A percentile compares a stretch with the other conserved stretches of the same genome.
Evolutionary conservation across 2,329 filamentous ascomycete species (phyloP).

Genomic region (Ophiostoma piceae): DNA sequence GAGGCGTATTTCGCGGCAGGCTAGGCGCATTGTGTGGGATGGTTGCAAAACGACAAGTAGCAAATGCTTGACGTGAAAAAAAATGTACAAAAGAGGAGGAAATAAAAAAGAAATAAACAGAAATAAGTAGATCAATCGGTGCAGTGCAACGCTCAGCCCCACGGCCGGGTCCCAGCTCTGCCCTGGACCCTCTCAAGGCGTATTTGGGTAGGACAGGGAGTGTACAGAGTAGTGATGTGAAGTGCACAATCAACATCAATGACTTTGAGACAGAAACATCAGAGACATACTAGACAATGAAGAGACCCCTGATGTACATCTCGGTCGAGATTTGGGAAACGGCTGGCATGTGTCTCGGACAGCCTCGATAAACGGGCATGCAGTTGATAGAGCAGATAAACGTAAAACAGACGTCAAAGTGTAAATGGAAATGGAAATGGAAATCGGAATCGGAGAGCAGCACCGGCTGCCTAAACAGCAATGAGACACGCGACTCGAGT

Average conservation of each 20-base stretch:
- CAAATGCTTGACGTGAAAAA: neutral
- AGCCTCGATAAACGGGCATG: neutral
- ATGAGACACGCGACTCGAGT: neutral
- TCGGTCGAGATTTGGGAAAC: constrained; percentile 11
- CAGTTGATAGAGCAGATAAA: no score
- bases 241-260: no score
- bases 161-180: constrained; percentile 23
- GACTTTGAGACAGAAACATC: neutral
- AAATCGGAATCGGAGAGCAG: neutral
- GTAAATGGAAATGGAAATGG: no score
- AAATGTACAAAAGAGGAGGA: neutral
- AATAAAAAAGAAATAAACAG: neutral
- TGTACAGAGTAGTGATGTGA: no score
- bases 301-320: neutral
- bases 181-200: constrained; percentile 22
- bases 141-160: constrained; percentile 25
- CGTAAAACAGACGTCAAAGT: no score
- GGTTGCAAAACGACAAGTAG: no score
- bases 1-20: constrained; percentile 23
- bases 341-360: constrained; percentile 9
- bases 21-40: constrained; percentile 21
- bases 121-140: constrained; percentile 3
- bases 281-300: neutral
- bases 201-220: constrained; percentile 13
- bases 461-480: neutral